Base-by-base conservation (phyloP, 2,329 filamentous ascomycete species). In the Parastagonospora avenae region DNA sequence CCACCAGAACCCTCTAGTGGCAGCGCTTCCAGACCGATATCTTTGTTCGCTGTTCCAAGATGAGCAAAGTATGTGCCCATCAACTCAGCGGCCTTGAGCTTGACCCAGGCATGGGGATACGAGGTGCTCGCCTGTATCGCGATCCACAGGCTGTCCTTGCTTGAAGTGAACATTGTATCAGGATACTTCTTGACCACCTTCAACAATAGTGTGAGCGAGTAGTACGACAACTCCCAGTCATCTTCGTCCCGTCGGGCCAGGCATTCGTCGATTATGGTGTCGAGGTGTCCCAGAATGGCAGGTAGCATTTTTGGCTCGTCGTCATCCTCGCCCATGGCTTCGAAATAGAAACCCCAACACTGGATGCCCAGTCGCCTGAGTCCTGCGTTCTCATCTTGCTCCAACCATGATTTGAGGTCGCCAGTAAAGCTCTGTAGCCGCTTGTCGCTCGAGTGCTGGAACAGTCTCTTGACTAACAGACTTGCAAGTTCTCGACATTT, bases 401-500 rank as follows among this genome's bases (percentile, higher is more conserved):
- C 85, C 14, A 94, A 70, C 91, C 92, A 97, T 1, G 83, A 81
- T 51, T 85, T 84, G 48, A 97, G 77, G 38, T 92, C 81, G 0
- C 77, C 77, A 32, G 94, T 76, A 67, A 96, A 92, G 40, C 83
- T 87, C 55, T 86, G 83, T 32, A 85, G 79, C 51, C 86, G 84
- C 59, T 92, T 89, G 54, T 83, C 82, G 67, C 93, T 89, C 2
- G 92, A 87, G 63, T 87, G 86, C 50, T 85, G 83, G 73, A 96
- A 96, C 14, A 94, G 82, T 64, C 90, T 87, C 66, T 89, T 91
- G 49, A 97, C 78, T 38, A 99, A 77, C 50, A 88, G 85, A 38
- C 86, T 88, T 0, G 92, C 92, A 72, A 93, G 87, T 54, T 92
- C 84, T 28, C 90, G 86, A 73, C 94, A 99, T 61, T 91, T 90